Percentiles rank a stretch among this genome's conserved stretches.
These are phyloP conservation scores for Candida pini DNA, from an alignment of 805 yeast species.

Conservation along the genomic window DNA sequence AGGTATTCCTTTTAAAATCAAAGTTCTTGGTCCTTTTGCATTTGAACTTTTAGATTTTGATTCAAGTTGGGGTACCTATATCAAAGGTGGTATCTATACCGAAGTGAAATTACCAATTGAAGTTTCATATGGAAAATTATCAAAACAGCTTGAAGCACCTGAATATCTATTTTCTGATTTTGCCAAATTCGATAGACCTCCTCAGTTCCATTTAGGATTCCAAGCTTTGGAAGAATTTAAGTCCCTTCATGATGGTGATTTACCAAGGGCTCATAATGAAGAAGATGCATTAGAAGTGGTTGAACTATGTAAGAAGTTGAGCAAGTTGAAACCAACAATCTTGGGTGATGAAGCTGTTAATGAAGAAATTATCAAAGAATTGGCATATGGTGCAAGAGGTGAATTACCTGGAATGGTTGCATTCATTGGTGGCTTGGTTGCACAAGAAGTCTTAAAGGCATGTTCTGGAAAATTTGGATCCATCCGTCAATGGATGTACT, in stretches of 20 bases:
- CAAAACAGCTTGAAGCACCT: constrained; percentile 65
- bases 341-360: constrained; percentile 53
- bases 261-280: constrained; percentile 73
- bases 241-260: constrained; percentile 49
- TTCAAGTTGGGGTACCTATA: constrained; percentile 53
- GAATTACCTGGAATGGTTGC: constrained; percentile 89
- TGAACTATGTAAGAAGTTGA: constrained; percentile 52
- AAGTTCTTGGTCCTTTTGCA: constrained; percentile 92
- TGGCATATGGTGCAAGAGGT: constrained; percentile 84
- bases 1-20: constrained; percentile 67
- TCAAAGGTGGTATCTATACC: constrained; percentile 83
- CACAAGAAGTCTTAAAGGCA: constrained; percentile 94
- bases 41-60: constrained; percentile 60
- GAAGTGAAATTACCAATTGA: constrained; percentile 83
- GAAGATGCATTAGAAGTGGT: constrained; percentile 70
- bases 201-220: constrained; percentile 86
- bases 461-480: constrained; percentile 96
- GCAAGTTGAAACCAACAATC: constrained; percentile 48
- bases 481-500: constrained; percentile 83
- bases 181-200: constrained; percentile 91
- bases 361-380: constrained; percentile 59
- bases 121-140: constrained; percentile 57
- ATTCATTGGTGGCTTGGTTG: constrained; percentile 87
- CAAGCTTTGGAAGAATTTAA: constrained; percentile 80
- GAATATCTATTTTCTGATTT: constrained; percentile 79